These are phyloP conservation scores for Pyrus betulifolia DNA, from an alignment of 306 rosid genomes.

Conservation along the genomic window DNA sequence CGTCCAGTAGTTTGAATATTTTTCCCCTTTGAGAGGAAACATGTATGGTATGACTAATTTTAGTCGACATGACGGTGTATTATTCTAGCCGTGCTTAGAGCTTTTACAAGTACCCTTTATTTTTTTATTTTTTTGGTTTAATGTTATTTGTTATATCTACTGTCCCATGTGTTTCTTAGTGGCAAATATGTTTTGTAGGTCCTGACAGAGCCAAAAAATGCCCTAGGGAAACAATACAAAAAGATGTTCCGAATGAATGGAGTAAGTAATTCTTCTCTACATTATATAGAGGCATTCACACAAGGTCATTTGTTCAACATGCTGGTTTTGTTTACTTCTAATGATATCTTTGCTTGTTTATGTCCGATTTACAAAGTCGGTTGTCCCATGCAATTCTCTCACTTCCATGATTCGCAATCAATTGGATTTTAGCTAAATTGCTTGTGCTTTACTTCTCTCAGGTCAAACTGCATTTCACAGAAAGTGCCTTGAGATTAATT, in stretches of 20 bases:
- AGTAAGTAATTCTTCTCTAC: conserved; percentile 40
- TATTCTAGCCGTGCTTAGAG: background rate
- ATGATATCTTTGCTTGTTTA: background rate
- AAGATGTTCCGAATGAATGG: conserved; percentile 88
- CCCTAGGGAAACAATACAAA: conserved; percentile 94
- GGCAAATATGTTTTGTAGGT: conserved; percentile 43
- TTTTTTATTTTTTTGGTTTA: background rate
- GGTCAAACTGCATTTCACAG: conserved; percentile 81
- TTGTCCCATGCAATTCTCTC: conserved; percentile 7
- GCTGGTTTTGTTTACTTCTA: conserved; percentile 9
- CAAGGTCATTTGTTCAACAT: background rate
- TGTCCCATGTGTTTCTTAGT: conserved; percentile 1
- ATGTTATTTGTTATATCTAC: background rate
- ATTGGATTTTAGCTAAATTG: conserved; percentile 12
- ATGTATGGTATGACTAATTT: background rate
- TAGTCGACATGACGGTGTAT: background rate
- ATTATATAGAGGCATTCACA: background rate
- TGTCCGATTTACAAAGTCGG: background rate
- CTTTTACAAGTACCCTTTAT: background rate
- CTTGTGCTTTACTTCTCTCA: conserved; percentile 26
- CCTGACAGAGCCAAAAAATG: conserved; percentile 88
- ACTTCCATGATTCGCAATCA: conserved; percentile 6
- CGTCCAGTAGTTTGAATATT: background rate
- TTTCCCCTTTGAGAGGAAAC: background rate
- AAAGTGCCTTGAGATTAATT: conserved; percentile 56